These are phyloP conservation scores for Paraurostyla sp. DNA, from an alignment of 73 alveolate genomes.

Conservation along the genomic window DNA sequence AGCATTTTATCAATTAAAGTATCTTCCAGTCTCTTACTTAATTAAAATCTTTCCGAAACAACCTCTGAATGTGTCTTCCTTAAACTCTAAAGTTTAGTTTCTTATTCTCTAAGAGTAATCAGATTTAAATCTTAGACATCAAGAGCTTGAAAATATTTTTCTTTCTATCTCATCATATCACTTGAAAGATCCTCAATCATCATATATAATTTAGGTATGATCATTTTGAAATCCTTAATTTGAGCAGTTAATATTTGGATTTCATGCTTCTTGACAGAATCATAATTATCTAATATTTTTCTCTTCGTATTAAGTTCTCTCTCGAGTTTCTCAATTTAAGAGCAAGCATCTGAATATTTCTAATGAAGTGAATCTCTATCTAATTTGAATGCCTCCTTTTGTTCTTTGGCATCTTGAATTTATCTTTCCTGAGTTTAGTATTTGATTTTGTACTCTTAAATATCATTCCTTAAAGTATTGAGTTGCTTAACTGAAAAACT, in stretches of 20 bases:
- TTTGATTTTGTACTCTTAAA: neutral
- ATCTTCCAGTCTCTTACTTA: too few relatives aligned
- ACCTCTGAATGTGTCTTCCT: too few relatives aligned
- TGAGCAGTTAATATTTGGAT: neutral
- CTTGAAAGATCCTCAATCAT: neutral
- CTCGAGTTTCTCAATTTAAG: conserved; percentile 5
- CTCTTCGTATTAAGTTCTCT: conserved; percentile 24
- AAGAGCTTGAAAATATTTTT: neutral
- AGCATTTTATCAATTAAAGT: too few relatives aligned
- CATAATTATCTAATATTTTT: conserved; percentile 33
- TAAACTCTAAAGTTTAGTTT: neutral
- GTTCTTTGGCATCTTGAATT: neutral
- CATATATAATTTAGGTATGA: neutral
- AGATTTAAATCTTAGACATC: neutral
- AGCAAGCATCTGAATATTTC: neutral
- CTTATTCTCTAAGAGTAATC: neutral
- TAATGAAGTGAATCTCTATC: neutral
- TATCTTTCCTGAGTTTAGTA: neutral
- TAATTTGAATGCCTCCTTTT: neutral
- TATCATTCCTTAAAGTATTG: neutral
- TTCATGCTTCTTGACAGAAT: neutral
- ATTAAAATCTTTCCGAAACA: too few relatives aligned
- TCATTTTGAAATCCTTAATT: neutral
- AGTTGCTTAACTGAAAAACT: neutral
- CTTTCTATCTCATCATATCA: neutral